These are phyloP conservation scores for Rhodofomes roseus DNA, from an alignment of 1,284 basidiomycete genomes.

Conservation along the genomic window DNA sequence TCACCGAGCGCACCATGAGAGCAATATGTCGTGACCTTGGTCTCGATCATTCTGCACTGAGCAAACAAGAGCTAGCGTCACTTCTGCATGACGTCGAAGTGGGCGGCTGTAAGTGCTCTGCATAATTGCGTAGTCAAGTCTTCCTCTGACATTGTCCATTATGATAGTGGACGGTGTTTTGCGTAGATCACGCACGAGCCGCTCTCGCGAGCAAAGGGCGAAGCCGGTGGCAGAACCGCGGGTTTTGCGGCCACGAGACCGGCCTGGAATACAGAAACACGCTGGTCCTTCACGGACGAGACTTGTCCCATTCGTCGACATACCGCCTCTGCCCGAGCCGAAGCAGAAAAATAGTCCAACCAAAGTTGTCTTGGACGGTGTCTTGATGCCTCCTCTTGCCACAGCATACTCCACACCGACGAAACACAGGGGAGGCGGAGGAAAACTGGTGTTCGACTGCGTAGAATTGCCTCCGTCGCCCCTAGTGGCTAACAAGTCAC, in stretches of 20 bases:
- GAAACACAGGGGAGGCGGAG: no score
- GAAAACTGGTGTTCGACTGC: neutral
- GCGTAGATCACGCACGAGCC: no score
- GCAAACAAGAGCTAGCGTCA: constrained; percentile 9
- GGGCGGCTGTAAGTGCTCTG: constrained; percentile 12
- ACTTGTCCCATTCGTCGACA: neutral
- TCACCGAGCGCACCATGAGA: constrained; percentile 25
- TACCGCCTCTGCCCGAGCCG: neutral
- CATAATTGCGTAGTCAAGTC: neutral
- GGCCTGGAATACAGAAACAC: neutral
- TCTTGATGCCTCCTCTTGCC: no score
- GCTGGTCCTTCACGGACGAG: neutral
- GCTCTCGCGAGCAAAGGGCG: neutral
- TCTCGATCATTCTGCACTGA: constrained; percentile 4
- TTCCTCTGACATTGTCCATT: neutral
- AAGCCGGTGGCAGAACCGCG: no score
- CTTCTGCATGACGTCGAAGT: constrained; percentile 13
- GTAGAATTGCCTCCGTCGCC: neutral
- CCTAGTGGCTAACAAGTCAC: neutral
- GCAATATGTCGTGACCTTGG: constrained; percentile 25
- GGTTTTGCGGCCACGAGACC: no score
- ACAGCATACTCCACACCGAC: no score
- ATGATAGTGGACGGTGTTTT: constrained; percentile 8
- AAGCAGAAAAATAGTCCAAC: neutral
- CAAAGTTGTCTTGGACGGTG: no score